Evolutionary conservation across 2,329 filamentous ascomycete genomes (phyloP).

Genomic region (Fusarium napiforme): DNA sequence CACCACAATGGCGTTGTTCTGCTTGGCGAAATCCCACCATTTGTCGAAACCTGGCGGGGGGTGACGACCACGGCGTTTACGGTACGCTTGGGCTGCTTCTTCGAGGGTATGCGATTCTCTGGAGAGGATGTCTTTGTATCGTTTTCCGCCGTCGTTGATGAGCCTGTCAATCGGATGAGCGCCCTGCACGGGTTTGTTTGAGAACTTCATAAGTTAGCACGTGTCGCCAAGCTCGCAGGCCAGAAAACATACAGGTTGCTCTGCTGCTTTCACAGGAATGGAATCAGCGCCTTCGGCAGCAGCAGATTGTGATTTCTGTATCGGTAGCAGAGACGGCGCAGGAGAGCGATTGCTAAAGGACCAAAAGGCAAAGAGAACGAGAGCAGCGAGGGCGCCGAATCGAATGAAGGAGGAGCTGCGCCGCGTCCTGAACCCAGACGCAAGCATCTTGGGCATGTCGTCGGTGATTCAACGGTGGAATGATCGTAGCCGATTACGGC

Average conservation of each 20-base stretch:
- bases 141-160: conserved; percentile 57
- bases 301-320: conserved; percentile 14
- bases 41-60: conserved; percentile 71
- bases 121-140: conserved; percentile 53
- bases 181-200: conserved; percentile 10
- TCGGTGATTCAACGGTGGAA: not conserved
- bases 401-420: conserved; percentile 57
- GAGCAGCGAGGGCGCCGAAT: conserved; percentile 51
- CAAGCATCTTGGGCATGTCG: conserved; percentile 49
- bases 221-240: not conserved
- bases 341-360: conserved; percentile 37
- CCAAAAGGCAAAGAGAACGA: conserved; percentile 51
- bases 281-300: not conserved
- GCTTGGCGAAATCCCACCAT: conserved; percentile 67
- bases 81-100: conserved; percentile 67
- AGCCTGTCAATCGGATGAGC: conserved; percentile 65
- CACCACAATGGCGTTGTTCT: conserved; percentile 64
- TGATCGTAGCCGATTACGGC: conserved; percentile 7
- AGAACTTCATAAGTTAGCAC: conserved; percentile 10
- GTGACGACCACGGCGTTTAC: conserved; percentile 67
- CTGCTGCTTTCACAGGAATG: not conserved
- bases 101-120: conserved; percentile 61
- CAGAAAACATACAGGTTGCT: conserved; percentile 5
- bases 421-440: conserved; percentile 56
- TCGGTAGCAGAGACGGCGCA: conserved; percentile 5